A percentile compares a stretch with the other conserved stretches of the same genome.
Conservation (phyloP, 176 grass and related monocot species). For the Secale cereale region DNA sequence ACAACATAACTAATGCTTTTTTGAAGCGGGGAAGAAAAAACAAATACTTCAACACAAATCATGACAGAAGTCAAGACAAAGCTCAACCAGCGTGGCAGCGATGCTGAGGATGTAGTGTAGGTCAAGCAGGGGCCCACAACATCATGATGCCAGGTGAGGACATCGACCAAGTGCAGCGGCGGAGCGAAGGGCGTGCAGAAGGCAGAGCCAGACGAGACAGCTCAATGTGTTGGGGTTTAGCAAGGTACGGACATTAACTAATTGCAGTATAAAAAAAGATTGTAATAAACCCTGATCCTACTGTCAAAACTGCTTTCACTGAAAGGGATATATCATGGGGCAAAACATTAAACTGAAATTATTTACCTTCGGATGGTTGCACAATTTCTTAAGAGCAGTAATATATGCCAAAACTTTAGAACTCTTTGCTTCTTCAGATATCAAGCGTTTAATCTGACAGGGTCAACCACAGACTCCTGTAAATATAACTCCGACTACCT, state of each 20-base stretch:
- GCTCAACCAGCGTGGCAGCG: background rate
- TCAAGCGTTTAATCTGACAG: conserved; percentile 73
- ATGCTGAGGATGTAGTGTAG: background rate
- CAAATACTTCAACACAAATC: background rate
- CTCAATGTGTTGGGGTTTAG: background rate
- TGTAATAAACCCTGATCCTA: conserved; percentile 14
- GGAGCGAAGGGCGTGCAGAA: background rate
- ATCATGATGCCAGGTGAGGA: background rate
- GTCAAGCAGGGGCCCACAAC: background rate
- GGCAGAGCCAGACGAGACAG: background rate
- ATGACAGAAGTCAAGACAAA: background rate
- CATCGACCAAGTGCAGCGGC: background rate
- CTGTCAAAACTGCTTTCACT: background rate
- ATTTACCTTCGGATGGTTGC: conserved; percentile 98
- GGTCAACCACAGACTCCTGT: conserved; percentile 7
- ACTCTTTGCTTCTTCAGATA: conserved; percentile 77
- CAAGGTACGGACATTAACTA: background rate
- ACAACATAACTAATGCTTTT: background rate
- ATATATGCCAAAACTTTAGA: conserved; percentile 97
- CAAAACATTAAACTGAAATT: conserved; percentile 10
- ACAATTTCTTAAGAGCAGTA: conserved; percentile 96
- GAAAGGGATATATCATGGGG: background rate
- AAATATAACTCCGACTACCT: background rate
- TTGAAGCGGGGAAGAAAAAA: background rate
- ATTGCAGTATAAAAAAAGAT: background rate